Evolutionary conservation across 2,329 filamentous ascomycete genomes (phyloP).

Genomic region (Zymoseptoria brevis): DNA sequence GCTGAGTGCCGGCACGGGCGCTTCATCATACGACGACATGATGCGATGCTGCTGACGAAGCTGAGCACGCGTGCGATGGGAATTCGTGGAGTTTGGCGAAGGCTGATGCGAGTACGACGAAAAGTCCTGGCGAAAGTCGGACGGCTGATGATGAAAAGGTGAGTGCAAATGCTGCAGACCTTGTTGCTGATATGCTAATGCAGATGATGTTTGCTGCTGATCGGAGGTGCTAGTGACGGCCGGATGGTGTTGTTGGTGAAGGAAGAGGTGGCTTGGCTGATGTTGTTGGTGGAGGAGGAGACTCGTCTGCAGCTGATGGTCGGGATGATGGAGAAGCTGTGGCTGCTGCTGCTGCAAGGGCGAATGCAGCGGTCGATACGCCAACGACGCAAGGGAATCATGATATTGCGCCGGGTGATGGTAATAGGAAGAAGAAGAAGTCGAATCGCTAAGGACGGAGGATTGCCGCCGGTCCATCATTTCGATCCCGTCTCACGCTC

Average conservation of each 20-base stretch:
- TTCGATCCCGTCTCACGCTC: constrained; percentile 6
- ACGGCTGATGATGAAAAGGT: background rate
- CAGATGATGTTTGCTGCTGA: constrained; percentile 16
- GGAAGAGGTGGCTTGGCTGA: background rate
- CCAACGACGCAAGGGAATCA: constrained; percentile 30
- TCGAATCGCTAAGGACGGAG: constrained; percentile 18
- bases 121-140: background rate
- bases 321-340: constrained; percentile 13
- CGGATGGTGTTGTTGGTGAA: constrained; percentile 1
- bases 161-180: constrained; percentile 13
- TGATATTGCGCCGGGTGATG: constrained; percentile 21
- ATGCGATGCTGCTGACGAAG: constrained; percentile 15
- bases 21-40: constrained; percentile 33
- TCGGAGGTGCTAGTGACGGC: constrained; percentile 5
- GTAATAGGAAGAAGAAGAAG: constrained; percentile 6
- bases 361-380: constrained; percentile 32
- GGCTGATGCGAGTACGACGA: constrained; percentile 1
- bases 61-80: constrained; percentile 19
- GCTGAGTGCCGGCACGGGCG: constrained; percentile 10
- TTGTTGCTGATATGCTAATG: constrained; percentile 20
- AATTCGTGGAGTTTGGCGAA: constrained; percentile 3
- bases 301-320: background rate
- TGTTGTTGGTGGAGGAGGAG: background rate
- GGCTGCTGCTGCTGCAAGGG: constrained; percentile 36
- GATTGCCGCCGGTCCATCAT: constrained; percentile 24